A percentile compares a stretch with the other conserved stretches of the same genome.
Conservation (phyloP, 768 basidiomycete genomes). For the Termitomyces sp. region DNA sequence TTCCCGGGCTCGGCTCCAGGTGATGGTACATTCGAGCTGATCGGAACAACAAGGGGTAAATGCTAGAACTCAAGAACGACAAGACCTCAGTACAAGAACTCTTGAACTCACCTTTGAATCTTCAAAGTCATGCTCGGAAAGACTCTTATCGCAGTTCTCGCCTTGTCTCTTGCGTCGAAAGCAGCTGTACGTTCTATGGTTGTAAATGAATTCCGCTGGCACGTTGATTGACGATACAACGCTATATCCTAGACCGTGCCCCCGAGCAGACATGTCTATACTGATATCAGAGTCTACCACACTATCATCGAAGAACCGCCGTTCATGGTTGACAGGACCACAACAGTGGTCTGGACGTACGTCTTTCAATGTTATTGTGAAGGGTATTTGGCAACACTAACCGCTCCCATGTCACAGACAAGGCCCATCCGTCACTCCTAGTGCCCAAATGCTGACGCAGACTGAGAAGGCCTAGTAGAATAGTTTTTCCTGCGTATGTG, state of each 20-base stretch:
- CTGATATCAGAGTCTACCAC: background rate
- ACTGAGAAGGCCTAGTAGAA: background rate
- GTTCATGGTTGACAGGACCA: background rate
- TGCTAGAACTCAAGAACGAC: background rate
- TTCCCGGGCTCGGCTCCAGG: background rate
- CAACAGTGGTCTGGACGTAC: conserved; percentile 1
- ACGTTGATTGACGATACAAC: background rate
- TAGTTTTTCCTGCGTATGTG: background rate
- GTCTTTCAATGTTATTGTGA: background rate
- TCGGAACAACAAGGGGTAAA: background rate
- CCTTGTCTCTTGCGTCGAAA: background rate
- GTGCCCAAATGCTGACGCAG: background rate
- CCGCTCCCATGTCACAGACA: background rate
- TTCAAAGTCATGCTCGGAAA: background rate
- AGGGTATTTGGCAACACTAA: background rate
- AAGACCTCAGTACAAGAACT: background rate
- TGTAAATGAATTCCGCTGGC: background rate
- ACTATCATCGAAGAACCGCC: background rate
- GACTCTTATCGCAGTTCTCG: background rate
- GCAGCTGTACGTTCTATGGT: background rate
- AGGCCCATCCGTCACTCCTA: background rate
- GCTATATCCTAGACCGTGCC: background rate
- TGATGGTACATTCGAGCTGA: background rate
- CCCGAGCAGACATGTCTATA: background rate
- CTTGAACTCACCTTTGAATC: background rate